Evolutionary conservation across 2,329 filamentous ascomycete genomes (phyloP), one percentile per base, ranked within the genome.

Genomic region (Aspergillus persii): DNA sequence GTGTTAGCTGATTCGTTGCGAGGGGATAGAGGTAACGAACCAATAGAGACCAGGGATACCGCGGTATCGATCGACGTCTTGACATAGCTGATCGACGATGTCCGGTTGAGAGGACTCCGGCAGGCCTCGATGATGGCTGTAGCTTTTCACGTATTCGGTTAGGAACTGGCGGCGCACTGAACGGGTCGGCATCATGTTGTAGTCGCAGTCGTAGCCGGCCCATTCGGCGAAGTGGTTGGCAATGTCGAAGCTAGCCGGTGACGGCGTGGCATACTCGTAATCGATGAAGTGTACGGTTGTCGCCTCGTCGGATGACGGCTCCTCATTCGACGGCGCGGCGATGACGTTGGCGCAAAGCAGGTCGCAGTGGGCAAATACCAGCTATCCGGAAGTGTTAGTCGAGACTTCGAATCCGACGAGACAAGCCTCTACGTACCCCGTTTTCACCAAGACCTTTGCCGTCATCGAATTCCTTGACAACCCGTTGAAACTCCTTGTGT

Each of bases 151-250:
- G 72, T 99, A 99, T 71, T 94, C 89, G 63, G 83, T 81, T 60
- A 98, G 84, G 76, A 99, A 99, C 56, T 88, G 86, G 49, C 86
- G 84, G 30, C 95, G 89, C 68, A 94, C 87, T 23, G 86, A 80
- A 62, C 84, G 84, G 1, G 91, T 95, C 4, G 95, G 95, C 58
- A 98, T 83, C 66, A 89, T 88, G 69, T 79, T 86, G 79, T 90
- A 93, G 76, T 98, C 92, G 81, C 95, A 99, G 69, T 96, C 92
- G 71, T 97, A 97, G 58, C 95, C 95, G 61, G 89, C 93, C 94
- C 95, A 99, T 79, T 99, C 95, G 51, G 95, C 92, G 73, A 99
- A 96, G 81, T 99, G 95, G 79, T 99, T 99, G 53, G 94, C 89
- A 67, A 99, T 88, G 74, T 99, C 95, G 77, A 99, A 99, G 2